phyloP scores from a whole-genome alignment of 257 asterid species.

The Plantago ovata region DNA sequence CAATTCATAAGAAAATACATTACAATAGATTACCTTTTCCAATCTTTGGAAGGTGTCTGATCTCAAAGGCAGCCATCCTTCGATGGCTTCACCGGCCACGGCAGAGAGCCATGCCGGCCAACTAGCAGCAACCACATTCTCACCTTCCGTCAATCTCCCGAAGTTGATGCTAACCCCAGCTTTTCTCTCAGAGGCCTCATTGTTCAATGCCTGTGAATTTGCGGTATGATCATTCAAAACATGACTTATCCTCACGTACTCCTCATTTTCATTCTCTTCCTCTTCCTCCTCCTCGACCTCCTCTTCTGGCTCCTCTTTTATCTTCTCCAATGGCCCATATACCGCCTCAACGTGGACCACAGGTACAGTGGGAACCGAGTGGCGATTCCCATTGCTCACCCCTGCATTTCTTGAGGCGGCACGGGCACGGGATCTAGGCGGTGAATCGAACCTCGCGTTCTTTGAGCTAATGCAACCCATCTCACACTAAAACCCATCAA shows the following conservation, averaged over 20 bases:
- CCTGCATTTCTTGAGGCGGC: slow-evolving; percentile 23
- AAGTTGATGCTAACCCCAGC: slow-evolving; percentile 55
- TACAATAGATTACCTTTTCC: slow-evolving; percentile 5
- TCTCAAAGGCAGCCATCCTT: slow-evolving; percentile 18
- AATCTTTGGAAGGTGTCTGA: slow-evolving; percentile 14
- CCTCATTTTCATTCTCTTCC: slow-evolving; percentile 29
- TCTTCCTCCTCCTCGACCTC: slow-evolving; percentile 56
- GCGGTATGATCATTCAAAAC: background rate
- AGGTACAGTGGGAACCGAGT: background rate
- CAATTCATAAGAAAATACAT: background rate
- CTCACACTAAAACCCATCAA: slow-evolving; percentile 75
- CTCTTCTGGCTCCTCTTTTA: slow-evolving; percentile 74
- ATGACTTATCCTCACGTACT: background rate
- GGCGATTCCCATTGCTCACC: slow-evolving; percentile 1
- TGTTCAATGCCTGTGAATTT: slow-evolving; percentile 20
- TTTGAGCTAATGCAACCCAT: slow-evolving; percentile 97
- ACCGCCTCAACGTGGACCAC: slow-evolving; percentile 25
- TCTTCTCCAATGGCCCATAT: slow-evolving; percentile 68
- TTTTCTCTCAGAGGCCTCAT: slow-evolving; percentile 31
- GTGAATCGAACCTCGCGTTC: slow-evolving; percentile 46
- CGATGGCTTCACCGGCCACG: slow-evolving; percentile 18
- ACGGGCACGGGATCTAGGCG: slow-evolving; percentile 20
- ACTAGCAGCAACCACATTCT: slow-evolving; percentile 20
- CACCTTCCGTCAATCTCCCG: slow-evolving; percentile 45
- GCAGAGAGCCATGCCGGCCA: slow-evolving; percentile 22